A percentile compares a stretch with the other conserved stretches of the same genome.
phyloP scores from a whole-genome alignment of 208 protist species.

The Trypanosoma lewisi region DNA sequence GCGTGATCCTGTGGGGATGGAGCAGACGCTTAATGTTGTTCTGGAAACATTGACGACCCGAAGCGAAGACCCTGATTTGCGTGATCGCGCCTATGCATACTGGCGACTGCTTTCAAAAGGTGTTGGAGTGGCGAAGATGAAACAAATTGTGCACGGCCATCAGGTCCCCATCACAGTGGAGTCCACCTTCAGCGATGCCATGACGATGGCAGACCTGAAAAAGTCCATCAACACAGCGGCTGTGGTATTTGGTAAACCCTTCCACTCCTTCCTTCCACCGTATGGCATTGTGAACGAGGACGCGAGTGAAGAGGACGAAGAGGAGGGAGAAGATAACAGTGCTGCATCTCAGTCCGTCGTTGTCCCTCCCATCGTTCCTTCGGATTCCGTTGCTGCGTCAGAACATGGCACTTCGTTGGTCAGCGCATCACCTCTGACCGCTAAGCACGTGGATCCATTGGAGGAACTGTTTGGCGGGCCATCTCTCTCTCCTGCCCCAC shows the following conservation, averaged over 20 bases:
- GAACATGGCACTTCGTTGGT: not conserved
- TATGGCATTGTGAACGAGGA: slow-evolving; percentile 69
- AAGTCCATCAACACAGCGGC: slow-evolving; percentile 92
- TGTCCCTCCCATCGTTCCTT: not conserved
- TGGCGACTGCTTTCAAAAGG: slow-evolving; percentile 98
- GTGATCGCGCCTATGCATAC: slow-evolving; percentile 99
- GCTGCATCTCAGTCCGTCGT: slow-evolving; percentile 1
- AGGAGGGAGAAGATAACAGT: slow-evolving; percentile 38
- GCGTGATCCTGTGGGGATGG: slow-evolving; percentile 74
- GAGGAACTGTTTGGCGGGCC: slow-evolving; percentile 39
- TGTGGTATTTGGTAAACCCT: slow-evolving; percentile 96
- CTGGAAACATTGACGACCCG: slow-evolving; percentile 75
- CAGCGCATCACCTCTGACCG: not conserved
- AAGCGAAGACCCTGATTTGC: slow-evolving; percentile 96
- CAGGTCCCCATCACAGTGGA: slow-evolving; percentile 93
- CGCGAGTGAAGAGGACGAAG: slow-evolving; percentile 58
- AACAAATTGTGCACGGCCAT: slow-evolving; percentile 84
- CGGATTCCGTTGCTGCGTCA: not conserved
- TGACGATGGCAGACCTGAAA: slow-evolving; percentile 89
- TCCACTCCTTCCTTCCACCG: slow-evolving; percentile 91
- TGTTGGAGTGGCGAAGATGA: slow-evolving; percentile 94
- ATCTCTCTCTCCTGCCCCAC: slow-evolving; percentile 5
- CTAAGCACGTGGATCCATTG: slow-evolving; percentile 36
- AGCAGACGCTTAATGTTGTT: slow-evolving; percentile 60
- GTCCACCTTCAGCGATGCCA: slow-evolving; percentile 89